Base-by-base conservation (phyloP, 345 rosid species). In the Odontarrhena argentea region DNA sequence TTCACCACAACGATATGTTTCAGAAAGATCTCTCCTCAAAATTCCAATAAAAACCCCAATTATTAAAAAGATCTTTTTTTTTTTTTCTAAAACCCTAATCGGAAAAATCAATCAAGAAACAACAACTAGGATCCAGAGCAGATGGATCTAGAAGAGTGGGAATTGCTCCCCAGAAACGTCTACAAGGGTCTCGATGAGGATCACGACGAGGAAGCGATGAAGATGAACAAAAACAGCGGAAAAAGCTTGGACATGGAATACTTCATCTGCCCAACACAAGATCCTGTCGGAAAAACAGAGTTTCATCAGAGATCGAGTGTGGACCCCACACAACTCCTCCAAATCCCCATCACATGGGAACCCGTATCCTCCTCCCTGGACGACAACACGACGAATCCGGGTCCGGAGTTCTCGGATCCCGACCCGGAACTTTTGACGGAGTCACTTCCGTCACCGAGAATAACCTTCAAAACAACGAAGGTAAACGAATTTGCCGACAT, bases 121-220 rank as follows among this genome's bases (percentile, higher is more conserved):
- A 45, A 47, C 28, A 51, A 56, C 24, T 26, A 11, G 5, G 36
- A 65, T n/a, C n/a, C n/a, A n/a, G n/a, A n/a, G 35, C 44, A 41
- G 22, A 88, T 94, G 96, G 96, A 91, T 82, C 81, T 83, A 46
- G 95, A 88, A n/a, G 99, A 86, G 62, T 94, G 99, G 99, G 97
- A 88, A 69, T 47, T 88, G 41, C 86, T 94, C 15, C 87, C 97
- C 5, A 77, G 41, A 50, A 77, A 75, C 48, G 78, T 79, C 13
- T 74, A 79, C 68, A 67, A 72, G 51, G 87, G 30, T 42, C 60
- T 72, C 6, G 60, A 81, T 70, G 74, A 77, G 44, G 78, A 51
- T 34, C 83, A 75, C 15, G 85, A 81, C 30, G 74, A 69, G 7
- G 80, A 75, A 64, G 50, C 38, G 12, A 25, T 42, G 56, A 68